Conservation (phyloP, 306 rosid genomes). For the Acacia crassicarpa region DNA sequence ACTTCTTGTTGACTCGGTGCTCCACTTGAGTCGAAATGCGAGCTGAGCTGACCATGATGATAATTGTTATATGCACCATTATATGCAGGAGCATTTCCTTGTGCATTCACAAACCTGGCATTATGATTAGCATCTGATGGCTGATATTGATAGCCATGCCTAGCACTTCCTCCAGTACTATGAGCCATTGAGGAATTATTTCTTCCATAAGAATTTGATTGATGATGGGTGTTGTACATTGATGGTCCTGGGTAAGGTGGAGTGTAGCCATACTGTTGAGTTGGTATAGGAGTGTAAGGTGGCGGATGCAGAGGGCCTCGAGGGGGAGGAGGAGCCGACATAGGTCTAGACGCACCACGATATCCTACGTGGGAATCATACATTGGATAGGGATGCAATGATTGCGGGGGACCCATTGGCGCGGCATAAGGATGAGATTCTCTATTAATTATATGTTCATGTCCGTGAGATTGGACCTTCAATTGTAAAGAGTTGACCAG, state of each 20-base stretch:
- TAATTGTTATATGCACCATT: slow-evolving; percentile 30
- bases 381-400: slow-evolving; percentile 32
- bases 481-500: slow-evolving; percentile 58
- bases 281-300: slow-evolving; percentile 30
- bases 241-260: slow-evolving; percentile 29
- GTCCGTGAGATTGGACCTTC: slow-evolving; percentile 43
- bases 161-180: slow-evolving; percentile 32
- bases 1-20: slow-evolving; percentile 27
- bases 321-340: slow-evolving; percentile 39
- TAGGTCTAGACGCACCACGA: slow-evolving; percentile 32
- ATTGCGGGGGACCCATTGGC: slow-evolving; percentile 33
- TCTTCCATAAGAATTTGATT: slow-evolving; percentile 50
- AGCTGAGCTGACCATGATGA: slow-evolving; percentile 42
- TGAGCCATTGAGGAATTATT: slow-evolving; percentile 31
- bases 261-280: slow-evolving; percentile 39
- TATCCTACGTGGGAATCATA: slow-evolving; percentile 40
- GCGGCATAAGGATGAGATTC: slow-evolving; percentile 33
- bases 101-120: slow-evolving; percentile 36
- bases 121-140: slow-evolving; percentile 47
- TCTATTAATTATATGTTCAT: slow-evolving; percentile 34
- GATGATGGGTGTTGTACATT: slow-evolving; percentile 26
- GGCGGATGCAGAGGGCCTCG: slow-evolving; percentile 31
- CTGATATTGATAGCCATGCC: slow-evolving; percentile 42
- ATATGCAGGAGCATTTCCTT: slow-evolving; percentile 18
- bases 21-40: slow-evolving; percentile 44